A percentile compares a stretch with the other conserved stretches of the same genome.
phyloP scores from a whole-genome alignment of 2,329 filamentous ascomycete genomes.

The Aspergillus latus region DNA sequence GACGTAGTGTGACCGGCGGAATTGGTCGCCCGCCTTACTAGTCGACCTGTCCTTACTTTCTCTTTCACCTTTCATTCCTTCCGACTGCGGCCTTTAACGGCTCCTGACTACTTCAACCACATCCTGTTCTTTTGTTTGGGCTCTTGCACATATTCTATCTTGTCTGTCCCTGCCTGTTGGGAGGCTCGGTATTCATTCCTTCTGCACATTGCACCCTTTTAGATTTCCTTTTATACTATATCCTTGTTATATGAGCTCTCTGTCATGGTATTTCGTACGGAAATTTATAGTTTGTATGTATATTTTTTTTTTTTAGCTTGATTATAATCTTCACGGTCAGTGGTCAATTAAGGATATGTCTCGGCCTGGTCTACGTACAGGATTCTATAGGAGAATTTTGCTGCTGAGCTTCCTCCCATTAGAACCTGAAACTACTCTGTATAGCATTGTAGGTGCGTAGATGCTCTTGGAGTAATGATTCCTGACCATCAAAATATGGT shows the following conservation, averaged over 20 bases:
- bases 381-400: too few relatives aligned
- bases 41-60: conserved; percentile 8
- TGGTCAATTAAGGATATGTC: neutral
- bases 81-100: neutral
- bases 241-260: conserved; percentile 4
- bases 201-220: conserved; percentile 13
- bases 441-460: too few relatives aligned
- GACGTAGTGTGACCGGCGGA: conserved; percentile 30
- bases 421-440: too few relatives aligned
- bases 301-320: conserved; percentile 1
- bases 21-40: conserved; percentile 38
- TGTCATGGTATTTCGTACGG: conserved; percentile 4
- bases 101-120: conserved; percentile 1
- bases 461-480: neutral
- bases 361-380: neutral
- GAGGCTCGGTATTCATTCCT: conserved; percentile 13
- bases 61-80: conserved; percentile 7
- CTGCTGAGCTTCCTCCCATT: too few relatives aligned
- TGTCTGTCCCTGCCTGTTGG: neutral
- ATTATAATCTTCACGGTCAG: neutral
- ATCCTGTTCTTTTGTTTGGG: conserved; percentile 12
- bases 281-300: conserved; percentile 17
- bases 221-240: conserved; percentile 14
- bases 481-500: neutral
- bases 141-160: conserved; percentile 16